phyloP scores from a whole-genome alignment of 441 rosid species.

The Theobroma grandiflorum region DNA sequence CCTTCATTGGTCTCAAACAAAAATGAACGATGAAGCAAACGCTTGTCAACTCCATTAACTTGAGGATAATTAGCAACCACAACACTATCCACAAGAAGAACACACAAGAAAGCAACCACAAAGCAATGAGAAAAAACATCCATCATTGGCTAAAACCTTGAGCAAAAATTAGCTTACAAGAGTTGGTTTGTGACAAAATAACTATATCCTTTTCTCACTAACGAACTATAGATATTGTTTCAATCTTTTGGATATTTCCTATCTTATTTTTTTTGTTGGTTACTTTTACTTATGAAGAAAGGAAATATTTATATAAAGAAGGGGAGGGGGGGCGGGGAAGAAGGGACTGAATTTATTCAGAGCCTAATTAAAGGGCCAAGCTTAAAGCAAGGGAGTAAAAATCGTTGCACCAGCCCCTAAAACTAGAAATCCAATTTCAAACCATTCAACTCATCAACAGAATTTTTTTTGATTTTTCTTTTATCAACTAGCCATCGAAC shows the following conservation, averaged over 20 bases:
- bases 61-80: conserved; percentile 44
- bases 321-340: no score
- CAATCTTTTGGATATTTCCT: no score
- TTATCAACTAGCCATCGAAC: conserved; percentile 24
- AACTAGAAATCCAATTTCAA: conserved; percentile 28
- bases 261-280: not conserved
- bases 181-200: no score
- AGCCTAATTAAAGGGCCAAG: conserved; percentile 25
- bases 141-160: conserved; percentile 29
- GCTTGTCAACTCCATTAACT: conserved; percentile 49
- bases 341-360: no score
- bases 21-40: conserved; percentile 34
- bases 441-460: conserved; percentile 24
- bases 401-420: conserved; percentile 24
- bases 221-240: no score
- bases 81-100: conserved; percentile 36
- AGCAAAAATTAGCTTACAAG: conserved; percentile 18
- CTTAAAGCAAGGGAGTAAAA: conserved; percentile 46
- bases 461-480: not conserved
- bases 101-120: conserved; percentile 42
- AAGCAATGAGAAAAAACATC: conserved; percentile 25
- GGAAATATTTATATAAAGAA: no score
- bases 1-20: no score
- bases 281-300: no score
- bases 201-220: no score